Base-by-base conservation (phyloP, 192 early-diverging fungal species). In the Entomortierella parvispora region DNA sequence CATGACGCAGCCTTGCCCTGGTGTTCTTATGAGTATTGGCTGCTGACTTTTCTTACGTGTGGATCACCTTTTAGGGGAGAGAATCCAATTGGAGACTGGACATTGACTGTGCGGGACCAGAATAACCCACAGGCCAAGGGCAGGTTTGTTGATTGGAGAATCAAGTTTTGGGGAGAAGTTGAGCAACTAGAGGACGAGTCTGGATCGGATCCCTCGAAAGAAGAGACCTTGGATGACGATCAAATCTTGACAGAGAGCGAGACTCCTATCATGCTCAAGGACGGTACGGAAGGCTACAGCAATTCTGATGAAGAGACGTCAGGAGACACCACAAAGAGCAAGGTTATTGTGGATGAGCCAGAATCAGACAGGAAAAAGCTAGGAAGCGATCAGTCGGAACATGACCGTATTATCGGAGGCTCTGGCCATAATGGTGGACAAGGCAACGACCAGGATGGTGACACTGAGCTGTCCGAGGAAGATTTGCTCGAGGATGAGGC, bases 81-180 rank as follows among this genome's bases (percentile, higher is more conserved):
- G 65, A 72, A 92, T 34, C 92, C 93, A 17, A 77, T 91, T 0
- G 96, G 97, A 52, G 69, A 80, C 29, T 99, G 97, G 97, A 87
- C 82, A 17, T 64, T 95, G 32, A 74, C 80, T 9, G 85, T 95
- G 20, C 83, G 85, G n/a, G 93, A 95, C 69, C 77, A 81, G 1
- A 81, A 64, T 15, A 83, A 89, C 76, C 81, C 85, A 2, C 55
- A 85, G 3, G 62, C 69, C 40, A 71, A 70, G 1, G 92, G 93
- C 14, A 83, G 65, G 32, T 81, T 94, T 34, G 70, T 84, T 4
- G 81, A 87, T 9, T 95, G 94, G 93, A 79, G 81, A 47, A 71
- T 94, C 43, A 87, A 82, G 17, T 75, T 94, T 28, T 92, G 83
- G 76, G 93, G 93, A 42, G 89, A 94, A 71, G 68, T 44, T 15